Conservation (phyloP, 306 rosid species). For the Alnus glutinosa region DNA sequence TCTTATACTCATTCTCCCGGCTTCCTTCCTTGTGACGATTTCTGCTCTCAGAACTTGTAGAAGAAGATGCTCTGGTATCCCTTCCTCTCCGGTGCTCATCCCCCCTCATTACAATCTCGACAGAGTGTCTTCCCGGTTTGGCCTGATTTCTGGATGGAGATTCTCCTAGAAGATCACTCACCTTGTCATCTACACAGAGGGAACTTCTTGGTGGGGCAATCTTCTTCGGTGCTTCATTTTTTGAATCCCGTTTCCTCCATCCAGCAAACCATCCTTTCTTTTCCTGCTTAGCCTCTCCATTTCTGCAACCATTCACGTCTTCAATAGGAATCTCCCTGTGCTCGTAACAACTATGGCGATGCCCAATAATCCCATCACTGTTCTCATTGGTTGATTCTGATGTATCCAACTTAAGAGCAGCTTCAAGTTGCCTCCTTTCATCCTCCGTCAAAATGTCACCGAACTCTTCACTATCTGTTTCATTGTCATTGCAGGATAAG, state of each 20-base stretch:
- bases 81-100: constrained; percentile 79
- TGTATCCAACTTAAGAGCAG: constrained; percentile 77
- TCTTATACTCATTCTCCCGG: constrained; percentile 91
- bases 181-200: constrained; percentile 80
- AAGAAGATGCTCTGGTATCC: constrained; percentile 48
- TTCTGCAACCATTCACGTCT: constrained; percentile 47
- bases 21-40: constrained; percentile 68
- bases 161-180: constrained; percentile 79
- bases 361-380: constrained; percentile 58
- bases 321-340: constrained; percentile 71
- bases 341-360: constrained; percentile 73
- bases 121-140: constrained; percentile 81
- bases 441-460: constrained; percentile 86
- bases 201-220: constrained; percentile 82
- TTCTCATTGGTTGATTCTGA: constrained; percentile 57
- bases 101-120: constrained; percentile 61
- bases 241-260: constrained; percentile 86
- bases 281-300: constrained; percentile 72
- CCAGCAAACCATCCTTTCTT: constrained; percentile 98
- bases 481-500: constrained; percentile 80
- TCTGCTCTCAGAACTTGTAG: constrained; percentile 55
- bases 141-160: constrained; percentile 66
- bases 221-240: constrained; percentile 56
- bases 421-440: constrained; percentile 87
- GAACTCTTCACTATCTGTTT: constrained; percentile 78